Percentiles rank a stretch among this genome's conserved stretches.
Evolutionary conservation across 1,139 yeast species (phyloP).

Genomic region (Protomyces pachydermus): DNA sequence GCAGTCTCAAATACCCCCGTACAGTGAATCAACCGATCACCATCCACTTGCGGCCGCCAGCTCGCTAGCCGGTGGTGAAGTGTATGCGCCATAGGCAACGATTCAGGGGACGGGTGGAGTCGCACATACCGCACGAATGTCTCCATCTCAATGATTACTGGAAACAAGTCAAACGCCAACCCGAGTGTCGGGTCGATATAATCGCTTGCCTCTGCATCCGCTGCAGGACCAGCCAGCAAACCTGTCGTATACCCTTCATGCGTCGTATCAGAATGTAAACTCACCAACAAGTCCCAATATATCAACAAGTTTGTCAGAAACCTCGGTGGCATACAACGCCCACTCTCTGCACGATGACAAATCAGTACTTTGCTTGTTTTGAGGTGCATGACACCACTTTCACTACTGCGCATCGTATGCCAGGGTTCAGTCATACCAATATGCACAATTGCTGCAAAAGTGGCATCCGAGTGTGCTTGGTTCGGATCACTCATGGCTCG

Average conservation of each 20-base stretch:
- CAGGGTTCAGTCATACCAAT: conserved; percentile 25
- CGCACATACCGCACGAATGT: conserved; percentile 10
- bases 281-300: conserved; percentile 21
- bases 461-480: conserved; percentile 17
- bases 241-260: conserved; percentile 16
- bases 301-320: conserved; percentile 15
- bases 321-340: conserved; percentile 8
- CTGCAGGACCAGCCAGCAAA: conserved; percentile 3
- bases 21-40: conserved; percentile 2
- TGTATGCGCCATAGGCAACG: background rate
- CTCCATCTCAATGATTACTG: conserved; percentile 19
- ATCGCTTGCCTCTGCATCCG: conserved; percentile 17
- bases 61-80: conserved; percentile 5
- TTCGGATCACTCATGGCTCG: conserved; percentile 12
- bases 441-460: conserved; percentile 24
- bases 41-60: conserved; percentile 19
- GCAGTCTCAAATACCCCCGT: conserved; percentile 12
- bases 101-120: background rate
- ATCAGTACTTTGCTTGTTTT: conserved; percentile 23
- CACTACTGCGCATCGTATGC: conserved; percentile 20
- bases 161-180: conserved; percentile 2
- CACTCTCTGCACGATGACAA: conserved; percentile 15
- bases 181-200: conserved; percentile 22
- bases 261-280: conserved; percentile 18
- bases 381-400: conserved; percentile 24